These are phyloP conservation scores for Stagonosporopsis chrysanthemi DNA, from an alignment of 2,329 filamentous ascomycete species.

Conservation along the genomic window DNA sequence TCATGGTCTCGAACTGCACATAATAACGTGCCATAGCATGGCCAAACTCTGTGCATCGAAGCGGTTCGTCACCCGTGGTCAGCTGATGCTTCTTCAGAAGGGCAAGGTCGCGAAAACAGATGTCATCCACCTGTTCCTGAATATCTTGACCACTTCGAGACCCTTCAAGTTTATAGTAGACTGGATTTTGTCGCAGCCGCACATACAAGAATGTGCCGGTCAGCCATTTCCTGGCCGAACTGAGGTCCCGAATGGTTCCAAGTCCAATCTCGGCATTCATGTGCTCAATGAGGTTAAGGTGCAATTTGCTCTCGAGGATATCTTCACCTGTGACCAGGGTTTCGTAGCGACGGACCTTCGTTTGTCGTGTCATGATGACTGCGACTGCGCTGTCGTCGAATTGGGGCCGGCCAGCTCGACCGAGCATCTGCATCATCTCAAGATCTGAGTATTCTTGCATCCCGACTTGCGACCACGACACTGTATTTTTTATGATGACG, in stretches of 20 bases:
- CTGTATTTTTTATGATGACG: conserved; percentile 82
- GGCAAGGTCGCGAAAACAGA: conserved; percentile 73
- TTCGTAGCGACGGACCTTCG: conserved; percentile 72
- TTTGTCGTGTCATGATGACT: conserved; percentile 78
- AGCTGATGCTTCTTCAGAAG: conserved; percentile 69
- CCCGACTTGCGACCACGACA: conserved; percentile 62
- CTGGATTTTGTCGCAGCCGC: conserved; percentile 73
- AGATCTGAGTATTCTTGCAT: conserved; percentile 79
- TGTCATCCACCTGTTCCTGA: conserved; percentile 71
- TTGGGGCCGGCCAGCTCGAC: conserved; percentile 81
- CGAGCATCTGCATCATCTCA: conserved; percentile 91
- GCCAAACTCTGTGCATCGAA: conserved; percentile 75
- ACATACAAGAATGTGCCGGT: conserved; percentile 79
- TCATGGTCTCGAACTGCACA: conserved; percentile 82
- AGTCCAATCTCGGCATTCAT: conserved; percentile 84
- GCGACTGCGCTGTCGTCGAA: conserved; percentile 79
- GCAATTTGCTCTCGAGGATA: conserved; percentile 77
- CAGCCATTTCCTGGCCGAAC: conserved; percentile 76
- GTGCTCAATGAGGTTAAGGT: conserved; percentile 81
- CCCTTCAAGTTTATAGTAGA: conserved; percentile 71
- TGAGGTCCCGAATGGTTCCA: conserved; percentile 71
- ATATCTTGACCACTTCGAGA: conserved; percentile 58
- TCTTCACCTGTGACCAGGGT: conserved; percentile 77
- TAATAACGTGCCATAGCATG: conserved; percentile 85
- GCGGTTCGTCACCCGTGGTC: conserved; percentile 57